Conservation (phyloP, 208 protist genomes). For the Trypanosoma theileri region DNA sequence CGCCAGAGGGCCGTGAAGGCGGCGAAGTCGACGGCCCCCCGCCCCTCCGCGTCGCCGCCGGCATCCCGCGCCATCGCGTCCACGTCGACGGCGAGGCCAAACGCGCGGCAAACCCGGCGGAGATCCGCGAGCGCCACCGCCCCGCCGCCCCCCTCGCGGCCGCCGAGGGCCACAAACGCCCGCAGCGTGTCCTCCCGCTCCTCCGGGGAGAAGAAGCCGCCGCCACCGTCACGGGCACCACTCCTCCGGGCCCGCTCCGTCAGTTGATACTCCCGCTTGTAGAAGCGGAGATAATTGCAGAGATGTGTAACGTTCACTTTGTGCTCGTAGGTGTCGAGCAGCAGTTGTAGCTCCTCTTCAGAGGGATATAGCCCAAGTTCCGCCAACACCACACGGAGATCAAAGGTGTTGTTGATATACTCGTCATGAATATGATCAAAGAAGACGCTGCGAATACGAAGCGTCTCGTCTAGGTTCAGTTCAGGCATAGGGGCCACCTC, state of each 20-base stretch:
- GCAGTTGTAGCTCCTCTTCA: slow-evolving; percentile 59
- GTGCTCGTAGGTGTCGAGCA: slow-evolving; percentile 53
- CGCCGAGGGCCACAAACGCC: slow-evolving; percentile 82
- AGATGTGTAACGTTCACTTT: slow-evolving; percentile 66
- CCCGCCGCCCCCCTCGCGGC: slow-evolving; percentile 65
- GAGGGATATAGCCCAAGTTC: slow-evolving; percentile 75
- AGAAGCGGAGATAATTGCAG: slow-evolving; percentile 78
- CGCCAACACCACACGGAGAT: slow-evolving; percentile 71
- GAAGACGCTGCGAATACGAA: slow-evolving; percentile 55
- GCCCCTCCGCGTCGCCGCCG: slow-evolving; percentile 48
- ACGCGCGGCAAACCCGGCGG: slow-evolving; percentile 55
- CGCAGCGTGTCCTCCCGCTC: slow-evolving; percentile 64
- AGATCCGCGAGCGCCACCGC: slow-evolving; percentile 45
- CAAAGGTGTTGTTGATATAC: slow-evolving; percentile 61
- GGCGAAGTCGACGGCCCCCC: slow-evolving; percentile 53
- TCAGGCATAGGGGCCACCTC: slow-evolving; percentile 44
- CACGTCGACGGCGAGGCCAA: slow-evolving; percentile 82
- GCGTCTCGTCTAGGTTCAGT: slow-evolving; percentile 69
- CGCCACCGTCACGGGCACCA: background rate
- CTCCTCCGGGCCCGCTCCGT: slow-evolving; percentile 5
- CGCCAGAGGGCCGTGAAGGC: slow-evolving; percentile 76
- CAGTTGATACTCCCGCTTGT: slow-evolving; percentile 63
- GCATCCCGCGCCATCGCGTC: slow-evolving; percentile 55
- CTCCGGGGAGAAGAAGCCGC: slow-evolving; percentile 17
- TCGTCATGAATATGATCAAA: slow-evolving; percentile 53